phyloP scores from a whole-genome alignment of 805 yeast species.

The Komagataella mondaviorum region DNA sequence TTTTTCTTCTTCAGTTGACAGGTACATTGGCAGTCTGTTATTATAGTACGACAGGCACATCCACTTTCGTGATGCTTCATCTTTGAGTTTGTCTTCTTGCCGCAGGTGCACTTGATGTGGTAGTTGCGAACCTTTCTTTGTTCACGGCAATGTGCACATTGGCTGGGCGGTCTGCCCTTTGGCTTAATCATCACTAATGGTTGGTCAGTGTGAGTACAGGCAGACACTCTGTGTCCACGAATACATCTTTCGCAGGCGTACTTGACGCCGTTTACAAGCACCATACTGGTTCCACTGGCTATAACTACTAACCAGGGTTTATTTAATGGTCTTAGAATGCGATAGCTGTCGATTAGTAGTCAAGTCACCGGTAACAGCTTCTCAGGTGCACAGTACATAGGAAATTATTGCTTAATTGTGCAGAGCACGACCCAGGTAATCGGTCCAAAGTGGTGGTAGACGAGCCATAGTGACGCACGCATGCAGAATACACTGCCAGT shows the following conservation, averaged over 20 bases:
- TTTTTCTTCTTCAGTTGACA: slow-evolving; percentile 15
- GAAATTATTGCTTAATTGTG: background rate
- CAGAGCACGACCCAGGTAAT: background rate
- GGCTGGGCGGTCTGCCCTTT: slow-evolving; percentile 91
- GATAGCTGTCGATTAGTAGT: background rate
- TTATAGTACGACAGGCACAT: slow-evolving; percentile 14
- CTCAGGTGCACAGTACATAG: background rate
- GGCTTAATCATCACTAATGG: slow-evolving; percentile 90
- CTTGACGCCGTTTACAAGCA: slow-evolving; percentile 80
- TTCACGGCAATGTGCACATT: slow-evolving; percentile 77
- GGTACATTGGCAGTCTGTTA: slow-evolving; percentile 15
- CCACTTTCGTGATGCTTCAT: slow-evolving; percentile 11
- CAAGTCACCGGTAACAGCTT: background rate
- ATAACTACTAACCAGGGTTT: background rate
- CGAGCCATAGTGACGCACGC: background rate
- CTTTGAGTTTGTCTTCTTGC: slow-evolving; percentile 24
- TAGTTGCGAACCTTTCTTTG: slow-evolving; percentile 52
- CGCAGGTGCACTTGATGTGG: slow-evolving; percentile 63
- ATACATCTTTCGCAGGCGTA: slow-evolving; percentile 95
- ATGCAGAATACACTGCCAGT: no score
- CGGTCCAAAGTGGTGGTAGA: background rate
- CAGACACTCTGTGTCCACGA: slow-evolving; percentile 90
- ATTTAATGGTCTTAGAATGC: background rate
- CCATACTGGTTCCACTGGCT: slow-evolving; percentile 35
- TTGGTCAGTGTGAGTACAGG: slow-evolving; percentile 86